Percentiles rank a stretch among this genome's conserved stretches.
Conservation (phyloP, 169 alveolate genomes). For the Eimeria tenella region DNA sequence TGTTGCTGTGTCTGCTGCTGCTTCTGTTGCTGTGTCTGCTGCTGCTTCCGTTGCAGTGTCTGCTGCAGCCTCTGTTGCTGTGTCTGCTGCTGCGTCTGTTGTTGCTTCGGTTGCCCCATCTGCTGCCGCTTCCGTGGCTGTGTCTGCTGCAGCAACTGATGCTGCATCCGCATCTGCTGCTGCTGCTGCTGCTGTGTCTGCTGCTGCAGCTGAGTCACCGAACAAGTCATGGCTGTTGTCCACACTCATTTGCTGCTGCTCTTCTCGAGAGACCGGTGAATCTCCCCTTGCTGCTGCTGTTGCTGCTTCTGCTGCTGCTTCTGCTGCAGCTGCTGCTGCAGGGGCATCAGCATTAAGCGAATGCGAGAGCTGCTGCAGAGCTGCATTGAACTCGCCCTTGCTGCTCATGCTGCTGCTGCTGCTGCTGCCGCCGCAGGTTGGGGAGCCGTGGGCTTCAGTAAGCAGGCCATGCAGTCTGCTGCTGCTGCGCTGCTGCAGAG, state of each 20-base stretch:
- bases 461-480: slow-evolving; percentile 52
- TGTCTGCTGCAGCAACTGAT: slow-evolving; percentile 19
- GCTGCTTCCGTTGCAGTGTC: neutral
- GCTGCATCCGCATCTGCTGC: slow-evolving; percentile 54
- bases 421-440: slow-evolving; percentile 56
- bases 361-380: slow-evolving; percentile 36
- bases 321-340: slow-evolving; percentile 9
- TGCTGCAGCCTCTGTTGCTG: slow-evolving; percentile 1
- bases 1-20: neutral
- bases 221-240: neutral
- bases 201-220: slow-evolving; percentile 30
- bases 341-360: neutral
- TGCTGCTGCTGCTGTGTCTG: neutral
- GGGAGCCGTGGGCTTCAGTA: neutral
- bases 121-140: neutral
- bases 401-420: slow-evolving; percentile 22
- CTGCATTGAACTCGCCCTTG: slow-evolving; percentile 6
- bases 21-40: neutral
- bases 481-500: slow-evolving; percentile 63
- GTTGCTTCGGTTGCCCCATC: neutral
- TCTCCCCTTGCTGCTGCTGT: slow-evolving; percentile 3
- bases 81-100: slow-evolving; percentile 9
- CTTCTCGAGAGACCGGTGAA: neutral
- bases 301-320: slow-evolving; percentile 44
- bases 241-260: slow-evolving; percentile 4